Evolutionary conservation across 257 asterid genomes (phyloP).

Genomic region (Nicotiana tomentosiformis): DNA sequence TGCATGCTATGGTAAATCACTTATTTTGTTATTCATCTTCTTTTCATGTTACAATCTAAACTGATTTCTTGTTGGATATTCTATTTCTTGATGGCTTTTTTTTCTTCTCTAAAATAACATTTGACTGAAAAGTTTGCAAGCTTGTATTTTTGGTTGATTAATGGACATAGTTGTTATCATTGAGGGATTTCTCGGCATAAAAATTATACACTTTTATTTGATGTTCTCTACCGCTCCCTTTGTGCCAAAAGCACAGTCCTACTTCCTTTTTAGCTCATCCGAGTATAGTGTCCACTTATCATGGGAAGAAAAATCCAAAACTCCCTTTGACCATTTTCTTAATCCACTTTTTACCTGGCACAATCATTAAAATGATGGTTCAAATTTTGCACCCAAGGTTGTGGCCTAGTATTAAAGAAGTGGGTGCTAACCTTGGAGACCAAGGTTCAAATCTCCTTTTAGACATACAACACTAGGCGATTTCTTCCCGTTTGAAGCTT

Average conservation of each 20-base stretch:
- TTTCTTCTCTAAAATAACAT: not conserved
- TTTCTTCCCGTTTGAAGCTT: no score
- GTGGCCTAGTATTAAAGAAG: not conserved
- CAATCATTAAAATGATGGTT: not conserved
- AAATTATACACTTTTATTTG: not conserved
- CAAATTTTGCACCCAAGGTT: not conserved
- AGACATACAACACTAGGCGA: not conserved
- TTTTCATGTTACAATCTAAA: not conserved
- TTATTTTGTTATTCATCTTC: not conserved
- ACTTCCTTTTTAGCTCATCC: not conserved
- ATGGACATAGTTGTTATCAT: not conserved
- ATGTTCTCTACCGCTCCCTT: not conserved
- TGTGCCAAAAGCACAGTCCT: not conserved
- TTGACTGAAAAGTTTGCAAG: not conserved
- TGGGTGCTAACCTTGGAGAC: not conserved
- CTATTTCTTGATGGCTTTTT: not conserved
- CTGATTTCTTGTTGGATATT: not conserved
- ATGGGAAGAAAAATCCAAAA: slow-evolving; percentile 3
- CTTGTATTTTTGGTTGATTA: not conserved
- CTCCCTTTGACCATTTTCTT: not conserved
- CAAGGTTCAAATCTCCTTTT: not conserved
- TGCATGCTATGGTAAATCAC: not conserved
- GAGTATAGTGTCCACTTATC: not conserved
- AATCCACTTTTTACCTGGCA: not conserved
- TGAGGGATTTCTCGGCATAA: not conserved